Conservation (phyloP, 306 rosid species). For the Trifolium pratense region DNA sequence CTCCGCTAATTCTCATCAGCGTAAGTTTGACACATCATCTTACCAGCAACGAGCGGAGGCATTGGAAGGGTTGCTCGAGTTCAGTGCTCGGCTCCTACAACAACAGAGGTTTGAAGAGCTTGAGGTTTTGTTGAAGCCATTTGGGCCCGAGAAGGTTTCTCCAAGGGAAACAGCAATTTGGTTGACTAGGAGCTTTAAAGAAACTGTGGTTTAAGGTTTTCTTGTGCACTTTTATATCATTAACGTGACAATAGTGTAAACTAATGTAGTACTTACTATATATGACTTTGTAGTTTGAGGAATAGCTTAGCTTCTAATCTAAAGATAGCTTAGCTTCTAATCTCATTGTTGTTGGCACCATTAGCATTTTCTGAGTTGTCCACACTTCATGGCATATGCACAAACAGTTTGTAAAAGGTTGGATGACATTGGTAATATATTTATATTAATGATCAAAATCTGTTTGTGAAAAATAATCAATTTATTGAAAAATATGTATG, state of each 20-base stretch:
- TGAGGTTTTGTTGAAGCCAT: conserved; percentile 89
- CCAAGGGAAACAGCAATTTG: conserved; percentile 98
- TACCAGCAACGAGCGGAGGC: conserved; percentile 90
- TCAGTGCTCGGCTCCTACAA: conserved; percentile 84
- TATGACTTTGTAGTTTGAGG: conserved; percentile 1
- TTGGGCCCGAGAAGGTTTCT: conserved; percentile 93
- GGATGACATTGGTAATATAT: background rate
- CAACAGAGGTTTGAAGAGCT: conserved; percentile 86
- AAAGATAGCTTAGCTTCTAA: conserved; percentile 11
- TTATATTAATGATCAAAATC: background rate
- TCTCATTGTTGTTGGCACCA: background rate
- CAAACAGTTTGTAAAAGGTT: background rate
- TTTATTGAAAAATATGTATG: background rate
- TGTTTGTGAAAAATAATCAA: background rate
- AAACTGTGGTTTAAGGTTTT: conserved; percentile 47
- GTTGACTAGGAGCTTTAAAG: conserved; percentile 93
- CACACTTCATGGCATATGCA: background rate
- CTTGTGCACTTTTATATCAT: conserved; percentile 14
- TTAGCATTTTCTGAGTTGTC: background rate
- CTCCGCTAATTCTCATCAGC: conserved; percentile 60
- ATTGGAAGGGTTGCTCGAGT: conserved; percentile 92
- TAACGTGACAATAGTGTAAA: conserved; percentile 29
- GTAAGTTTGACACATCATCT: conserved; percentile 77
- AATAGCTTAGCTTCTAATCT: conserved; percentile 38
- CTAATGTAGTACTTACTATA: conserved; percentile 5